Conservation (phyloP, 2,329 filamentous ascomycete genomes). For the Aspergillus chevalieri region DNA sequence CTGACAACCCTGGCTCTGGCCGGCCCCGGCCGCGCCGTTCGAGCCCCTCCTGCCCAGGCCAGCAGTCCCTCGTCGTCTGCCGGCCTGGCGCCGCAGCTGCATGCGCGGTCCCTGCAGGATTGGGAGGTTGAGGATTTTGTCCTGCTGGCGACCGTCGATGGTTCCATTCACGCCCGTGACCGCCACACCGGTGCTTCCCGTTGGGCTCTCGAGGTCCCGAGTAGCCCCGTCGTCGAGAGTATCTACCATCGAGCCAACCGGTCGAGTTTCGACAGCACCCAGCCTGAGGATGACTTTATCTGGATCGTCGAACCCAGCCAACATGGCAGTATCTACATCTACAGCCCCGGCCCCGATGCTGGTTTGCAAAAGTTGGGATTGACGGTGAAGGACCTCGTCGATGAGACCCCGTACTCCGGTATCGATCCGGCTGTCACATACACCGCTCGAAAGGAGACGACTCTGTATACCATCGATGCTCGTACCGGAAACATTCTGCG, state of each 20-base stretch:
- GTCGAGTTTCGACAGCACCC: conserved; percentile 53
- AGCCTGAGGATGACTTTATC: conserved; percentile 71
- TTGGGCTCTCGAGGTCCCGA: conserved; percentile 74
- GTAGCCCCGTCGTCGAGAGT: conserved; percentile 85
- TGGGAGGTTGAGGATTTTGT: conserved; percentile 99
- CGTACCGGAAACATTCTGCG: conserved; percentile 75
- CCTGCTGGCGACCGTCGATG: conserved; percentile 99
- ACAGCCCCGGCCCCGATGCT: conserved; percentile 58
- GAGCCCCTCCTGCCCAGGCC: conserved; percentile 79
- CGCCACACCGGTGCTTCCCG: conserved; percentile 74
- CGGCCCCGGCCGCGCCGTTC: conserved; percentile 65
- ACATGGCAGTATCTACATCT: conserved; percentile 81
- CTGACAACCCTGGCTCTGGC: conserved; percentile 97
- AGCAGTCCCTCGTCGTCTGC: conserved; percentile 49
- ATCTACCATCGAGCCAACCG: conserved; percentile 68
- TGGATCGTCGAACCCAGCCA: conserved; percentile 93
- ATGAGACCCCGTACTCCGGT: conserved; percentile 71
- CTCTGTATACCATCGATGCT: conserved; percentile 82
- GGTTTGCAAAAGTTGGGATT: conserved; percentile 44
- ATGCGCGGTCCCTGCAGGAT: conserved; percentile 96
- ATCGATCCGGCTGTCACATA: conserved; percentile 76
- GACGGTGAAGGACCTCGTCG: conserved; percentile 71
- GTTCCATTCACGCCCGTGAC: conserved; percentile 86
- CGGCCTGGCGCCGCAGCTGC: conserved; percentile 73
- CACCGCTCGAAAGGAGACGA: conserved; percentile 84